Conservation (phyloP, 1,284 basidiomycete genomes). For the Takashimella tepidaria region DNA sequence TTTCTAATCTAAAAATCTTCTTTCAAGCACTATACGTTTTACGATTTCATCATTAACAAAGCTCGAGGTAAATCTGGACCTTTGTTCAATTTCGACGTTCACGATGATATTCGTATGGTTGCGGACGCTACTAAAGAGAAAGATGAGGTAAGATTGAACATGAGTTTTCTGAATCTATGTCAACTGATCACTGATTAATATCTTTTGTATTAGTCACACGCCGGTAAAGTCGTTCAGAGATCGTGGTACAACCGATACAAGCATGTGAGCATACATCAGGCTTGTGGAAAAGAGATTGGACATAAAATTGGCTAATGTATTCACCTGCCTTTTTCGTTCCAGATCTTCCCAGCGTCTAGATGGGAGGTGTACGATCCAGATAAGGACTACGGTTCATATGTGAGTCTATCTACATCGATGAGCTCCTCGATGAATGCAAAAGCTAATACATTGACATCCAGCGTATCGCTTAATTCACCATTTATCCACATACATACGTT, state of each 20-base stretch:
- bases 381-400: constrained; percentile 81
- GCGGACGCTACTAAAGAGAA: constrained; percentile 94
- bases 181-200: neutral
- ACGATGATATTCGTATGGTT: constrained; percentile 94
- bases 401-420: constrained; percentile 17
- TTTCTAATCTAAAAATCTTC: neutral
- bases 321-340: constrained; percentile 1
- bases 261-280: constrained; percentile 52
- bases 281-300: too few species aligned
- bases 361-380: constrained; percentile 95
- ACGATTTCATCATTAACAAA: constrained; percentile 97
- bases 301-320: too few species aligned
- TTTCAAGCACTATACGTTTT: constrained; percentile 88
- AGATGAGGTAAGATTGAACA: constrained; percentile 59
- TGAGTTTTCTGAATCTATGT: neutral
- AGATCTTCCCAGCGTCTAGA: constrained; percentile 91
- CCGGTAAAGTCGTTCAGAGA: constrained; percentile 95
- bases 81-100: constrained; percentile 97
- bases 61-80: constrained; percentile 97
- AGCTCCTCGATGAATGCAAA: too few species aligned
- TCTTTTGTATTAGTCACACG: constrained; percentile 62
- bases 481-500: too few species aligned
- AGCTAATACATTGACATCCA: too few species aligned
- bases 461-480: too few species aligned
- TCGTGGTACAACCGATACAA: constrained; percentile 95